phyloP scores from a whole-genome alignment of 257 asterid genomes.

The Forsythia viridissima region DNA sequence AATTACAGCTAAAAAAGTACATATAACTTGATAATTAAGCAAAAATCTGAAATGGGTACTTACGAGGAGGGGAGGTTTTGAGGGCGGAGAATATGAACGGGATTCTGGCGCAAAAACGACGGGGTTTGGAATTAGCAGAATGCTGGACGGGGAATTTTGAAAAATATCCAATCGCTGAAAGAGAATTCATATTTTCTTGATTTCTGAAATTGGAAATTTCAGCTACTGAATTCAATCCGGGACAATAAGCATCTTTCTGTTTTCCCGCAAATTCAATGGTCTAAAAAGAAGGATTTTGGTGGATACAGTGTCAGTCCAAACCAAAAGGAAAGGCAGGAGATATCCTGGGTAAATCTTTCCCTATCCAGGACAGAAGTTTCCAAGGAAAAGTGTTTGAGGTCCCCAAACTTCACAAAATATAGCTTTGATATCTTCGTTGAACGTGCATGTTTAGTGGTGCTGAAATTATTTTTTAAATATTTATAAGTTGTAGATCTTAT shows the following conservation, averaged over 20 bases:
- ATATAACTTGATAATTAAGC: background rate
- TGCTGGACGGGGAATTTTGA: slow-evolving; percentile 31
- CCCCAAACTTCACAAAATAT: background rate
- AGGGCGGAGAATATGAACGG: slow-evolving; percentile 51
- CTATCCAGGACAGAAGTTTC: background rate
- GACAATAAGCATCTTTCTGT: background rate
- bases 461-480: too few relatives aligned
- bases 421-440: background rate
- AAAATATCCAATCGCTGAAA: slow-evolving; percentile 43
- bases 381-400: background rate
- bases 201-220: slow-evolving; percentile 6
- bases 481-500: too few relatives aligned
- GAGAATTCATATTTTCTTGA: slow-evolving; percentile 37
- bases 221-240: background rate
- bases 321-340: background rate
- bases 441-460: too few relatives aligned
- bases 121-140: slow-evolving; percentile 33
- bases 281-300: background rate
- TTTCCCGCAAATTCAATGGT: background rate
- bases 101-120: slow-evolving; percentile 36
- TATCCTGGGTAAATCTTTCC: background rate
- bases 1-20: background rate
- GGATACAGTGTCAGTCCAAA: background rate
- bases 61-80: slow-evolving; percentile 64
- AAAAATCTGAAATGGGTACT: slow-evolving; percentile 4